Evolutionary conservation across 768 basidiomycete species (phyloP).

Genomic region (Hericium erinaceus): DNA sequence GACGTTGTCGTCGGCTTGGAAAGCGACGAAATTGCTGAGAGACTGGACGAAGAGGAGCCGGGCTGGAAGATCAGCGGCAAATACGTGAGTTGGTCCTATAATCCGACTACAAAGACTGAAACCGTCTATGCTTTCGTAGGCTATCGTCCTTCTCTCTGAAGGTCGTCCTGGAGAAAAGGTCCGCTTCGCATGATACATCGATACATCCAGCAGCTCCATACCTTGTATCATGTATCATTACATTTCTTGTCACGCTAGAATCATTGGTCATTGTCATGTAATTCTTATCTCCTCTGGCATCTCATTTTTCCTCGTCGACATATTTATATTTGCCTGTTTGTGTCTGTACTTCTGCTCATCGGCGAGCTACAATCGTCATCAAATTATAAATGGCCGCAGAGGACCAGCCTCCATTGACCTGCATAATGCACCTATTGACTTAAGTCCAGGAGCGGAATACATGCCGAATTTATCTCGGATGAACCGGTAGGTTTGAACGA

Average conservation of each 20-base stretch:
- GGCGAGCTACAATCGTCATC: too few relatives aligned
- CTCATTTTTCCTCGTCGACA: background rate
- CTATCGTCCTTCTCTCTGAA: constrained; percentile 79
- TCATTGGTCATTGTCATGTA: background rate
- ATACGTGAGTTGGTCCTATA: constrained; percentile 55
- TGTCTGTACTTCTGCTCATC: background rate
- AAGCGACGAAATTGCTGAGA: constrained; percentile 64
- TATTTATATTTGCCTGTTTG: background rate
- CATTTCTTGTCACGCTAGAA: background rate
- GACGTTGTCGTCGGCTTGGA: constrained; percentile 90
- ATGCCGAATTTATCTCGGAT: too few relatives aligned
- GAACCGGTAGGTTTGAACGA: too few relatives aligned
- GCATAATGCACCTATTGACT: too few relatives aligned
- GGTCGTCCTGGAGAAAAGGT: constrained; percentile 87
- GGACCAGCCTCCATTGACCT: too few relatives aligned
- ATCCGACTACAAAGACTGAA: background rate
- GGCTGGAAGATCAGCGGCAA: constrained; percentile 98
- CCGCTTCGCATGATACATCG: constrained; percentile 45
- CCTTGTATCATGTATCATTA: background rate
- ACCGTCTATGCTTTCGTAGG: constrained; percentile 32
- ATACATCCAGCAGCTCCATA: background rate
- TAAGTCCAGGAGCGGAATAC: too few relatives aligned
- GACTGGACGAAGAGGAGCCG: constrained; percentile 74
- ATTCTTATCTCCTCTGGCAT: background rate
- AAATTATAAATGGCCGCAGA: too few relatives aligned